These are phyloP conservation scores for Heterobasidion parviporum DNA, from an alignment of 1,284 basidiomycete species.

Conservation along the genomic window DNA sequence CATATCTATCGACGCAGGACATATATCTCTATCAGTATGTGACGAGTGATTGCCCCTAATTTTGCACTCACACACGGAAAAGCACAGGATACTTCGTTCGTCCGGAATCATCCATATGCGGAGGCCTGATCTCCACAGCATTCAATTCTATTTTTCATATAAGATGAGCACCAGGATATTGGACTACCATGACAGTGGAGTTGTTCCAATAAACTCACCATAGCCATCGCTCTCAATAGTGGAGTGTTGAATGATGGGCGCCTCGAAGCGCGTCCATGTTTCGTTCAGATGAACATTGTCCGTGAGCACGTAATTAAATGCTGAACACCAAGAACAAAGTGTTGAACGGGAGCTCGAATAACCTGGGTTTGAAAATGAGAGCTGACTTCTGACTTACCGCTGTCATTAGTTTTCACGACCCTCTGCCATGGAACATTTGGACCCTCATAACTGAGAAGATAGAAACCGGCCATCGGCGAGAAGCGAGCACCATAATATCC, in stretches of 20 bases:
- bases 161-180: background rate
- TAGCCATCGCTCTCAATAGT: slow-evolving; percentile 76
- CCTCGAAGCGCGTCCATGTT: slow-evolving; percentile 65
- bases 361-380: background rate
- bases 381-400: slow-evolving; percentile 32
- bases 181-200: too few relatives aligned
- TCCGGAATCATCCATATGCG: slow-evolving; percentile 86
- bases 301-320: slow-evolving; percentile 56
- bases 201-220: slow-evolving; percentile 37
- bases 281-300: slow-evolving; percentile 69
- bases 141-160: slow-evolving; percentile 56
- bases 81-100: slow-evolving; percentile 91
- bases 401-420: slow-evolving; percentile 57
- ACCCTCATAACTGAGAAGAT: slow-evolving; percentile 74
- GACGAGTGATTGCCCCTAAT: too few relatives aligned
- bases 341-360: background rate
- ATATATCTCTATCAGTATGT: background rate
- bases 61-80: slow-evolving; percentile 63
- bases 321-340: slow-evolving; percentile 22
- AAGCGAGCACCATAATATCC: slow-evolving; percentile 67
- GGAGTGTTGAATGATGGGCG: slow-evolving; percentile 60
- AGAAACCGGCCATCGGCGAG: slow-evolving; percentile 81
- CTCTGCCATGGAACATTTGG: slow-evolving; percentile 86
- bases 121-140: slow-evolving; percentile 84
- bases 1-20: slow-evolving; percentile 51